phyloP scores from a whole-genome alignment of 352 stramenopile species.

The Globisporangium megalacanthum region DNA sequence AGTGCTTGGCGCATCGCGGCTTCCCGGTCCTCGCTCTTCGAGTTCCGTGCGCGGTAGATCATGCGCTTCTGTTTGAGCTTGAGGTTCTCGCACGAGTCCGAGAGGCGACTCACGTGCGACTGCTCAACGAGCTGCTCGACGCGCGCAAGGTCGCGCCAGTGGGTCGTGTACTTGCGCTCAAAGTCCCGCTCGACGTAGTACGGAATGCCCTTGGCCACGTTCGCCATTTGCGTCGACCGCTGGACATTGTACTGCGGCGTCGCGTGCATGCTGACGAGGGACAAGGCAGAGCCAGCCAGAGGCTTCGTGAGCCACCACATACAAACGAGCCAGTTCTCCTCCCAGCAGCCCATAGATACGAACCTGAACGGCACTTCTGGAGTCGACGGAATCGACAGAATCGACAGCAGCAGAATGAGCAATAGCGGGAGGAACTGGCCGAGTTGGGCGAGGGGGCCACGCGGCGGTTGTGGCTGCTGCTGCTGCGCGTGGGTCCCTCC shows the following conservation, averaged over 20 bases:
- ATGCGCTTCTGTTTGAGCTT: slow-evolving; percentile 85
- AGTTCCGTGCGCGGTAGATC: slow-evolving; percentile 81
- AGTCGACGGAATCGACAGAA: slow-evolving; percentile 67
- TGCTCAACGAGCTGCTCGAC: slow-evolving; percentile 87
- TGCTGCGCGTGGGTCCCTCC: slow-evolving; percentile 11
- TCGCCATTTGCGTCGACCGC: slow-evolving; percentile 72
- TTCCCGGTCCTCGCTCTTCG: slow-evolving; percentile 69
- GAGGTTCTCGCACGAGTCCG: slow-evolving; percentile 74
- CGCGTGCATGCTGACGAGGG: slow-evolving; percentile 48
- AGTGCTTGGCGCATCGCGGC: slow-evolving; percentile 70
- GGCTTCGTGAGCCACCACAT: background rate
- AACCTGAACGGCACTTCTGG: slow-evolving; percentile 77
- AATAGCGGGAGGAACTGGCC: slow-evolving; percentile 83
- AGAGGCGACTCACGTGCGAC: slow-evolving; percentile 61
- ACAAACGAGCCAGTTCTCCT: background rate
- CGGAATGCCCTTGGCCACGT: slow-evolving; percentile 79
- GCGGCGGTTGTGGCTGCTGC: slow-evolving; percentile 30
- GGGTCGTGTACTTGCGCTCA: slow-evolving; percentile 79
- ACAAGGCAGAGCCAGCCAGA: background rate
- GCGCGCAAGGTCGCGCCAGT: slow-evolving; percentile 78
- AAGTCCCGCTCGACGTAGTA: slow-evolving; percentile 87
- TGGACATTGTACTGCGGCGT: slow-evolving; percentile 72
- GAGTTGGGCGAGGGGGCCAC: slow-evolving; percentile 41
- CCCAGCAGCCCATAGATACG: background rate
- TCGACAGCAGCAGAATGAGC: slow-evolving; percentile 79